Percentiles rank a stretch among this genome's conserved stretches.
These are phyloP conservation scores for Musa itinerans DNA, from an alignment of 176 grass and related monocot species.

Conservation along the genomic window DNA sequence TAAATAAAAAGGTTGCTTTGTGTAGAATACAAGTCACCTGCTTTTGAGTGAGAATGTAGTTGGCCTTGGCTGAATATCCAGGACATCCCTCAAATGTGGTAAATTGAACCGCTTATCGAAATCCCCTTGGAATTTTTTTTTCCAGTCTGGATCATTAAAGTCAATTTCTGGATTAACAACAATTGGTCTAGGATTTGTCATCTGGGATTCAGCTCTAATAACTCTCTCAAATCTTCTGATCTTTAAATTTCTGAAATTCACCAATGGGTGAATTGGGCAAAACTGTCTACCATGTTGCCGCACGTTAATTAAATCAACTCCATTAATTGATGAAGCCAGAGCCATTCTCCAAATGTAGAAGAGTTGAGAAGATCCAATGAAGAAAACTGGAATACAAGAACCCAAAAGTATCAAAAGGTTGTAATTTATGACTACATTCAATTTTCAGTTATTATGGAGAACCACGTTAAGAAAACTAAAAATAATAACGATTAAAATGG, in stretches of 20 bases:
- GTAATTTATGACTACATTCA: not conserved
- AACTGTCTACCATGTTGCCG: conserved; percentile 13
- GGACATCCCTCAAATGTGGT: conserved; percentile 73
- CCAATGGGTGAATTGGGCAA: not conserved
- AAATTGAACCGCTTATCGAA: conserved; percentile 70
- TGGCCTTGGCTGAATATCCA: conserved; percentile 57
- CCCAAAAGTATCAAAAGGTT: not conserved
- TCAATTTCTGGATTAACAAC: conserved; percentile 36
- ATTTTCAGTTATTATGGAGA: not conserved
- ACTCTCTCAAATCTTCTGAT: conserved; percentile 9
- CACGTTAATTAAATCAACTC: conserved; percentile 20
- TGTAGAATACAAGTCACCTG: conserved; percentile 59
- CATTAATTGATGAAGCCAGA: conserved; percentile 30
- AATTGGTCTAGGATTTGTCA: not conserved
- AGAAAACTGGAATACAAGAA: not conserved
- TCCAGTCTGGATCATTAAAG: conserved; percentile 63
- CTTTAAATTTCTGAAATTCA: conserved; percentile 6
- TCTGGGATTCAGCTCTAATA: conserved; percentile 27
- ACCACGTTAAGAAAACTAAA: not conserved
- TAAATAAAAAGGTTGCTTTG: conserved; percentile 13
- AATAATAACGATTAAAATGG: not conserved
- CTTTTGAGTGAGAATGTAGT: conserved; percentile 86
- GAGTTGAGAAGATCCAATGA: not conserved
- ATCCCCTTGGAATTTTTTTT: conserved; percentile 71
- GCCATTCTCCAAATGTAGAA: conserved; percentile 32